Evolutionary conservation across 2,329 filamentous ascomycete genomes (phyloP), one percentile per base, ranked within the genome.

Genomic region (Microascus cirrosus): DNA sequence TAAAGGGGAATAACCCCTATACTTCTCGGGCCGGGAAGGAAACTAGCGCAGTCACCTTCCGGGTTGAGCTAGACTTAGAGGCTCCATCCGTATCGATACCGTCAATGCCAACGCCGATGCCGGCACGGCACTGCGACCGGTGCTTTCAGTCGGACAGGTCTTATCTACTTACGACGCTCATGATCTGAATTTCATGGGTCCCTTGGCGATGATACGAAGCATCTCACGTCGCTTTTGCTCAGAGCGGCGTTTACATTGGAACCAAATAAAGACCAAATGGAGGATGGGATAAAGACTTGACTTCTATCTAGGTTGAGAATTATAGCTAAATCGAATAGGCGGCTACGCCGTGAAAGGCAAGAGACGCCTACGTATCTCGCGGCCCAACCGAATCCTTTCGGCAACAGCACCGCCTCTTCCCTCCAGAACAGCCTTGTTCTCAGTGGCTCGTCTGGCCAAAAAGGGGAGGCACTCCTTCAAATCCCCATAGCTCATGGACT

Each of bases 401-500:
- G 62, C 59, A 10, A 24, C 57, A 39, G 62, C 62, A 52, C 61
- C 62, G 6, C 62, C 62, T 51, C 62, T 22, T 32, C 61, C 62
- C 48, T 62, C 61, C 1, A 63, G 59, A 3, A 63, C 55, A 34
- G 61, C 61, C 28, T 63, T 63, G 22, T 63, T 63, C 56, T 63
- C 61, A 4, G 55, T 61, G 1, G 61, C 62, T 22, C 62, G 45
- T 36, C 62, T 56, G 13, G 61, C 62, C 2, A 63, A 18, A 28
- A 63, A 63, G 0, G 58, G 61, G 2, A 62, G 28, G 39, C 61
- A 61, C 32, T 63, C 62, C 54, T 61, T 63, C 39, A 11, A 50
- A 20, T 62, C 61, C 0, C 62, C 61, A 10, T 63, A 63, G n/a
- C 59, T 63, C 61, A 63, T 62, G 1, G 61, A 63, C 58, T 62